A percentile compares a stretch with the other conserved stretches of the same genome.
Conservation (phyloP, 2,329 filamentous ascomycete genomes). For the Fusarium paranaense region DNA sequence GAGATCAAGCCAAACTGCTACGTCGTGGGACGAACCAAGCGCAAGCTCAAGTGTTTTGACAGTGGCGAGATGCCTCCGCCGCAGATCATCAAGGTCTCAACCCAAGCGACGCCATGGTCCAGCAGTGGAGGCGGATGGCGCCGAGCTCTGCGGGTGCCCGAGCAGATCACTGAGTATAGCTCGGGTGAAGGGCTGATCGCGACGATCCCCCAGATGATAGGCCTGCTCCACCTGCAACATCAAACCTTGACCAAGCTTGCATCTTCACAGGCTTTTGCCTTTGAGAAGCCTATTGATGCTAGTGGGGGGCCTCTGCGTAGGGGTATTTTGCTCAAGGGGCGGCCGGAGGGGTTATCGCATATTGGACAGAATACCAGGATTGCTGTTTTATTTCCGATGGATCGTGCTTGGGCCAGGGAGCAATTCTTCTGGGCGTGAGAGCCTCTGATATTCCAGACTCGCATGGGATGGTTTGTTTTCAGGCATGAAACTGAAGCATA, state of each 20-base stretch:
- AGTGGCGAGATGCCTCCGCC: not conserved
- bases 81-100: not conserved
- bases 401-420: conserved; percentile 4
- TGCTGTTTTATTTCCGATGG: conserved; percentile 6
- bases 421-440: conserved; percentile 14
- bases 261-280: not conserved
- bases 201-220: conserved; percentile 12
- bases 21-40: not conserved
- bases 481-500: not conserved
- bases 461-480: not conserved
- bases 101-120: not conserved
- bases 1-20: conserved; percentile 12
- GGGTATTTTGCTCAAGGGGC: not conserved
- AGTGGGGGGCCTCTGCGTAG: not conserved
- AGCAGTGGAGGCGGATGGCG: conserved; percentile 7
- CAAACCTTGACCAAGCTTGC: not conserved
- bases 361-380: conserved; percentile 10
- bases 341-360: not conserved
- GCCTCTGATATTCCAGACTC: not conserved
- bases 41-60: conserved; percentile 11
- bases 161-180: not conserved
- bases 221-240: conserved; percentile 11
- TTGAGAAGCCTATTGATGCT: not conserved
- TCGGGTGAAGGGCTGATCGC: conserved; percentile 8
- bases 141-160: not conserved